phyloP scores from a whole-genome alignment of 1,139 yeast species.

The Protomyces lactucae-debilis region DNA sequence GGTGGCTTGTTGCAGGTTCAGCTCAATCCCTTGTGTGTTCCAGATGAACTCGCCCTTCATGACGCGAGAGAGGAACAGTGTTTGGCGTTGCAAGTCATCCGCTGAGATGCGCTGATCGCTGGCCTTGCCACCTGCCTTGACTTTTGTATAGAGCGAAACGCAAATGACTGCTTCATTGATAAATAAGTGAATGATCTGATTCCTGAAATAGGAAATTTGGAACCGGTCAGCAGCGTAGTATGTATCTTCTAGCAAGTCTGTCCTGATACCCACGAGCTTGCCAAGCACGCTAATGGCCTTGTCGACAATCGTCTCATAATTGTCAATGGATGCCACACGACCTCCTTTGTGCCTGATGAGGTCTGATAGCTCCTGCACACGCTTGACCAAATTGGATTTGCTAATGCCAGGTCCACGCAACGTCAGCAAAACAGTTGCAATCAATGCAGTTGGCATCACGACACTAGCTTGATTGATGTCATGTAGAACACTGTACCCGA shows the following conservation, averaged over 20 bases:
- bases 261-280: slow-evolving; percentile 39
- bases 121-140: slow-evolving; percentile 34
- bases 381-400: slow-evolving; percentile 38
- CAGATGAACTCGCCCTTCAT: slow-evolving; percentile 45
- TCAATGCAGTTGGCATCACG: slow-evolving; percentile 46
- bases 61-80: slow-evolving; percentile 40
- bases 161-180: slow-evolving; percentile 44
- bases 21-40: slow-evolving; percentile 41
- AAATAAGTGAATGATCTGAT: slow-evolving; percentile 45
- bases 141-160: slow-evolving; percentile 40
- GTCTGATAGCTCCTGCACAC: slow-evolving; percentile 41
- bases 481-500: slow-evolving; percentile 43
- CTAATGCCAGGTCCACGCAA: slow-evolving; percentile 43
- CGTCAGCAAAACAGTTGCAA: slow-evolving; percentile 45
- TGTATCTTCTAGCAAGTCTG: slow-evolving; percentile 42
- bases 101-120: slow-evolving; percentile 33
- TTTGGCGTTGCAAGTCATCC: slow-evolving; percentile 36
- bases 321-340: slow-evolving; percentile 39
- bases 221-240: slow-evolving; percentile 44
- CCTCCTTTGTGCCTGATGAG: slow-evolving; percentile 43
- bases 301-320: slow-evolving; percentile 39
- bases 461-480: slow-evolving; percentile 45
- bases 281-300: slow-evolving; percentile 44
- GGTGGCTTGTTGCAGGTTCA: slow-evolving; percentile 40
- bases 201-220: slow-evolving; percentile 45